Conservation (phyloP, 2,329 filamentous ascomycete genomes). For the Paecilomyces formosus region DNA sequence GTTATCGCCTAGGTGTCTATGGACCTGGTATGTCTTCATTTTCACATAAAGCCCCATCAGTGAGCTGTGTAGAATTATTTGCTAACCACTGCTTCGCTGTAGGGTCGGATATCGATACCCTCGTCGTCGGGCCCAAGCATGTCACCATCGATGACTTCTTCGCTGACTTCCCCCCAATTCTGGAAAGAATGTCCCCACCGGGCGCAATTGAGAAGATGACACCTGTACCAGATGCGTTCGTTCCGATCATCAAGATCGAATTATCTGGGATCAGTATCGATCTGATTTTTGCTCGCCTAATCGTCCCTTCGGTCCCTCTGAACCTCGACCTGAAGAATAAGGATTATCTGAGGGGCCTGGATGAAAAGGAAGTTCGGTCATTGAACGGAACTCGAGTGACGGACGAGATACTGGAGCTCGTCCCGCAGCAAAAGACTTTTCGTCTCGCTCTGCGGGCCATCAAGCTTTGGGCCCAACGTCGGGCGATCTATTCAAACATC, state of each 20-base stretch:
- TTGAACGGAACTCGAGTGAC: constrained; percentile 93
- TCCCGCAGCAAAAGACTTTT: constrained; percentile 86
- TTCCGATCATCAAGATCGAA: constrained; percentile 96
- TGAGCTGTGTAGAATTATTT: background rate
- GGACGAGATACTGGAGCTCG: constrained; percentile 79
- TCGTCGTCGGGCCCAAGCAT: constrained; percentile 86
- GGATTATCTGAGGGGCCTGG: constrained; percentile 73
- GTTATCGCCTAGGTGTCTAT: constrained; percentile 88
- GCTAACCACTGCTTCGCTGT: constrained; percentile 3
- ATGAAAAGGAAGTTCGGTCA: constrained; percentile 78
- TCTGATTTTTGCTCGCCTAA: constrained; percentile 76
- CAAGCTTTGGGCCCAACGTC: constrained; percentile 91
- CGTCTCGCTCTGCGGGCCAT: constrained; percentile 81
- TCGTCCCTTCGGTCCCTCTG: constrained; percentile 63
- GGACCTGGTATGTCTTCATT: constrained; percentile 54
- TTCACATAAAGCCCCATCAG: background rate
- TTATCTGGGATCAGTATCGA: constrained; percentile 89
- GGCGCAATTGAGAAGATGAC: constrained; percentile 80
- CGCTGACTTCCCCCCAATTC: constrained; percentile 70
- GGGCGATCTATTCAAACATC: constrained; percentile 91
- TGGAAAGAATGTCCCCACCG: constrained; percentile 66
- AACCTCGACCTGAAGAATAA: constrained; percentile 75
- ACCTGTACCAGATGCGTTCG: constrained; percentile 80
- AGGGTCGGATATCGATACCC: constrained; percentile 96
- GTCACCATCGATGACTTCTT: constrained; percentile 90